These are phyloP conservation scores for Eucalyptus tenuipes DNA, from an alignment of 345 rosid genomes.

Conservation along the genomic window DNA sequence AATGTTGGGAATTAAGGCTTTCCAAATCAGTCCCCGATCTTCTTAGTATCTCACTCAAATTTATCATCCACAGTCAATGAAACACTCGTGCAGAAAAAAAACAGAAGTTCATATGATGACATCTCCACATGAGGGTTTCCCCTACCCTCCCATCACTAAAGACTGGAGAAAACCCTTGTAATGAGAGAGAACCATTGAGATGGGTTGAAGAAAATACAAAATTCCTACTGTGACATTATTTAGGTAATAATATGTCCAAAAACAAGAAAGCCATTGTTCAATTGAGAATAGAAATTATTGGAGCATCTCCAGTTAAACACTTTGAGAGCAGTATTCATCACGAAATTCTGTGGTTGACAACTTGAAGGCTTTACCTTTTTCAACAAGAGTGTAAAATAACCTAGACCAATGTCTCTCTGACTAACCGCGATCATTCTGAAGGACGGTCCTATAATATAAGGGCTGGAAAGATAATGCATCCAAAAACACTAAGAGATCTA, in stretches of 20 bases:
- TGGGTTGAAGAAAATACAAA: neutral
- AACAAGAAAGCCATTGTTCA: neutral
- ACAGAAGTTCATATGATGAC: neutral
- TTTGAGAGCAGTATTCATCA: neutral
- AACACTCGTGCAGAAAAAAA: neutral
- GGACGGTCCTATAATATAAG: neutral
- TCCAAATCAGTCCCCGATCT: neutral
- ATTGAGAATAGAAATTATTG: neutral
- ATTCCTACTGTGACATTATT: neutral
- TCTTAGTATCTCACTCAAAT: neutral
- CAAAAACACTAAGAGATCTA: neutral
- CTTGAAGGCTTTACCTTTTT: neutral
- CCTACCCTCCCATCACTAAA: neutral
- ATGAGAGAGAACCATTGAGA: neutral
- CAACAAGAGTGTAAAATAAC: neutral
- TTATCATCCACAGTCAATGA: neutral
- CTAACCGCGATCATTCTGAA: neutral
- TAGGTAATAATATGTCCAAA: neutral
- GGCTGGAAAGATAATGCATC: neutral
- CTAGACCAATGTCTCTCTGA: neutral
- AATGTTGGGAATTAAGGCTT: neutral
- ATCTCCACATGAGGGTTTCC: neutral
- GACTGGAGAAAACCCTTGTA: neutral
- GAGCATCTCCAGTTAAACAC: neutral
- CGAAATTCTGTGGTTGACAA: neutral